phyloP scores from a whole-genome alignment of 106 monocot species.

The Narthecium ossifragum region DNA sequence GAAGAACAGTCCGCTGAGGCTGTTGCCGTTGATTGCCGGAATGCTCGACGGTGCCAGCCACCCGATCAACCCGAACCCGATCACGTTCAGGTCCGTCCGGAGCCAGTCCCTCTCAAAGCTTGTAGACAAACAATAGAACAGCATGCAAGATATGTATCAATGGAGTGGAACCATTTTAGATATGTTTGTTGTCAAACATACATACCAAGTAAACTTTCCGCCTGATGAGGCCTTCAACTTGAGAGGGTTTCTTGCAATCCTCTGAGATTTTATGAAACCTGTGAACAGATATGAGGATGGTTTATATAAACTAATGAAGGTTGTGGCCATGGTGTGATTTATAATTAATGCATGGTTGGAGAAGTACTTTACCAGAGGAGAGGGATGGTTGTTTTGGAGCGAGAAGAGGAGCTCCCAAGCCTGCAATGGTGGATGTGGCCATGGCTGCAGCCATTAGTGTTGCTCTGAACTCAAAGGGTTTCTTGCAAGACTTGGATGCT shows the following conservation, averaged over 20 bases:
- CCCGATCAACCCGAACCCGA: slow-evolving; percentile 78
- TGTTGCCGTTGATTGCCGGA: slow-evolving; percentile 80
- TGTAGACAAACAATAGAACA: no score
- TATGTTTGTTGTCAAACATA: no score
- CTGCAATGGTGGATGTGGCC: slow-evolving; percentile 47
- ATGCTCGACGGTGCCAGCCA: slow-evolving; percentile 94
- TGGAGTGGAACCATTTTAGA: no score
- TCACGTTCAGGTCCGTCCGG: slow-evolving; percentile 62
- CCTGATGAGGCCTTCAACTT: slow-evolving; percentile 35
- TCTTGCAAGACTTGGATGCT: not conserved
- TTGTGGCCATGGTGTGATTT: no score
- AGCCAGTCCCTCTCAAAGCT: slow-evolving; percentile 87
- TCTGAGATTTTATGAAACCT: slow-evolving; percentile 56
- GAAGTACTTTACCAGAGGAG: slow-evolving; percentile 20
- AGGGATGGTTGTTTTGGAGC: slow-evolving; percentile 20
- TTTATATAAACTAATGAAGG: not conserved
- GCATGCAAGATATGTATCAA: no score
- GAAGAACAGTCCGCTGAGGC: slow-evolving; percentile 91
- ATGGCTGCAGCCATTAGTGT: slow-evolving; percentile 49
- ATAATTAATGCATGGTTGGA: not conserved
- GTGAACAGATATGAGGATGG: not conserved
- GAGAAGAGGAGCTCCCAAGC: slow-evolving; percentile 28
- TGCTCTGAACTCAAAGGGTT: not conserved
- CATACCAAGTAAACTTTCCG: slow-evolving; percentile 72
- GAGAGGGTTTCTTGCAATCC: slow-evolving; percentile 50